A percentile compares a stretch with the other conserved stretches of the same genome.
Evolutionary conservation across 768 basidiomycete genomes (phyloP).

Genomic region (Termitomyces bulborhizus): DNA sequence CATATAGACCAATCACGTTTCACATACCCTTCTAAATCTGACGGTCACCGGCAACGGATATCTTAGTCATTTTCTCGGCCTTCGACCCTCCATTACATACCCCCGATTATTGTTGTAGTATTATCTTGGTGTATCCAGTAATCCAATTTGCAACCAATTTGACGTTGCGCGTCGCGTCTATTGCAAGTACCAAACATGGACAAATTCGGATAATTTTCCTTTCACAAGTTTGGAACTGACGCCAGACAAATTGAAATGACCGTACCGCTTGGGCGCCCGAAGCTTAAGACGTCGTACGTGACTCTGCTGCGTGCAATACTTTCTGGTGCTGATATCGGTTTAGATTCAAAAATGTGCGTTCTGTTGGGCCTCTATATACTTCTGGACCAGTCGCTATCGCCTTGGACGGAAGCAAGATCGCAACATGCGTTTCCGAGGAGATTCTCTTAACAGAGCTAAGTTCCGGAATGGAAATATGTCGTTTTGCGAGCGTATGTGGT

Average conservation of each 20-base stretch:
- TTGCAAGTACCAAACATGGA: slow-evolving; percentile 8
- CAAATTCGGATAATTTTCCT: slow-evolving; percentile 16
- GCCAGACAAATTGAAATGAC: slow-evolving; percentile 21
- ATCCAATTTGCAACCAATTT: neutral
- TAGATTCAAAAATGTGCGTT: slow-evolving; percentile 72
- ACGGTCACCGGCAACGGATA: neutral
- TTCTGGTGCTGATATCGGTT: slow-evolving; percentile 2
- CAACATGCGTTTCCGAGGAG: slow-evolving; percentile 86
- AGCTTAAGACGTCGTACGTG: slow-evolving; percentile 59
- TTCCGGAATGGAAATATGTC: slow-evolving; percentile 68
- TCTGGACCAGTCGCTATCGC: slow-evolving; percentile 81
- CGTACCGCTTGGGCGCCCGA: slow-evolving; percentile 30
- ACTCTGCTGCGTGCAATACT: neutral
- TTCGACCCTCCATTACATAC: neutral
- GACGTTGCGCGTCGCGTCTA: neutral
- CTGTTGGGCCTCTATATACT: slow-evolving; percentile 81
- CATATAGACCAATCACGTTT: neutral
- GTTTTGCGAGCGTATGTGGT: slow-evolving; percentile 73
- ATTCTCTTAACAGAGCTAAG: slow-evolving; percentile 78
- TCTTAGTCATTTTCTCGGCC: neutral
- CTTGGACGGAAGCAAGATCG: slow-evolving; percentile 68
- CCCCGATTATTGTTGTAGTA: neutral
- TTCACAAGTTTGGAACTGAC: too few relatives aligned
- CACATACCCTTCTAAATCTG: neutral
- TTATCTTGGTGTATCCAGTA: neutral